Base-by-base conservation (phyloP, 331 rosid species). In the Pyracantha coccinea region DNA sequence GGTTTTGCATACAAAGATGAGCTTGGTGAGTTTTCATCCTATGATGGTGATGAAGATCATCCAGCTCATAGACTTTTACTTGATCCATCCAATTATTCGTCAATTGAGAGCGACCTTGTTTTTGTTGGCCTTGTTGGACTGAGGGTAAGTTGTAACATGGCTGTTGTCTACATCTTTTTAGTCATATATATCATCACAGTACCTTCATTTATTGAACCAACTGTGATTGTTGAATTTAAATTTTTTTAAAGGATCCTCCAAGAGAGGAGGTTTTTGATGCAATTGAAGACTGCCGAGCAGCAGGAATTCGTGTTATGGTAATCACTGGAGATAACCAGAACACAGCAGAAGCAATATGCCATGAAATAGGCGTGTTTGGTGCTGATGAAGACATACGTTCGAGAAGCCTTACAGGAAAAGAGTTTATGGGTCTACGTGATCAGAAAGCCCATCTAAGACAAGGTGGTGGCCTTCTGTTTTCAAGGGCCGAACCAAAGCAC, bases 271-370 rank as follows among this genome's bases (percentile, higher is more conserved):
- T 91, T 75, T 61, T 72, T 65, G 84, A 83, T 70, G 97, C 97
- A 72, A 89, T 89, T 53, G 84, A 86, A 83, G 97, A 91, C 84
- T 89, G 95, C 85, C 83, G 89, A 80, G 93, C 89, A 16, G 97
- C 97, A 66, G 95, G 97, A 74, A 86, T 89, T 60, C 91, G 90
- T 75, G 91, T 91, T 47, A 89, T 89, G 85, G 97, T 91, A 25
- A 91, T 91, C 66, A 91, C 97, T 1, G 95, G 95, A 65, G 97
- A 91, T 74, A 91, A 91, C 76, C 81, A 88, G 85, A 76, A 89
- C 77, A 91, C 95, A 11, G 97, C 97, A 6, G 97, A 91, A 85
- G 89, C 97, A 64, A 83, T 91, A 61, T 91, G 97, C 77, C 90
- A 28, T 38, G 97, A 91, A 78, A 89, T 91, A 31, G 97, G 93